A percentile compares a stretch with the other conserved stretches of the same genome.
These are phyloP conservation scores for Diplodia mutila DNA, from an alignment of 2,329 filamentous ascomycete species.

Conservation along the genomic window DNA sequence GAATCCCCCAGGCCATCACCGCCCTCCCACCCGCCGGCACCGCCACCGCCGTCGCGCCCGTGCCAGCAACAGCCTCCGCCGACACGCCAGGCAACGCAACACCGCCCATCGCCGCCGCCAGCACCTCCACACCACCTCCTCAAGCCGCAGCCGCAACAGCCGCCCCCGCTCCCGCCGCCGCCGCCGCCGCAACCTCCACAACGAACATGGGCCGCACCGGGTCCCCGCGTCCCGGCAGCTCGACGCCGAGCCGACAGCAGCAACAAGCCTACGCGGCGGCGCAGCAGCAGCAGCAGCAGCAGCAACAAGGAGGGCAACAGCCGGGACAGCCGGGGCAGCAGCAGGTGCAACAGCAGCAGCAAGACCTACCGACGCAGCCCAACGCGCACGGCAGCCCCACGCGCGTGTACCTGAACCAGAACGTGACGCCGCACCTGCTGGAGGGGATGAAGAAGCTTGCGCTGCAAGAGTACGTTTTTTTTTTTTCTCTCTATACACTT, in stretches of 20 bases:
- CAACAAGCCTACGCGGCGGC: neutral
- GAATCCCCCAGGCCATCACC: neutral
- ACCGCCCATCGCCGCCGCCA: conserved; percentile 28
- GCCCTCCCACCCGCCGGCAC: conserved; percentile 4
- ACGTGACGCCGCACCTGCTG: conserved; percentile 55
- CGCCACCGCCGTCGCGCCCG: neutral
- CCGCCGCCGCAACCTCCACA: conserved; percentile 16
- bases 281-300: neutral
- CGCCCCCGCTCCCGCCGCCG: conserved; percentile 7
- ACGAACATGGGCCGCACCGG: conserved; percentile 28
- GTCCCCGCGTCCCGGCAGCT: conserved; percentile 28
- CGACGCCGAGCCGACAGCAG: conserved; percentile 2
- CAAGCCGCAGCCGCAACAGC: conserved; percentile 14
- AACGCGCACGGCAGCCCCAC: conserved; percentile 54
- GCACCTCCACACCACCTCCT: conserved; percentile 26
- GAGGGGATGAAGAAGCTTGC: conserved; percentile 58
- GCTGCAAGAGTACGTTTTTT: conserved; percentile 44
- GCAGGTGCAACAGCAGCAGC: conserved; percentile 9
- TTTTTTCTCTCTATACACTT: neutral
- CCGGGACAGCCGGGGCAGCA: neutral
- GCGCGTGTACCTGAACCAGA: conserved; percentile 53
- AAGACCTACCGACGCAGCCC: conserved; percentile 36
- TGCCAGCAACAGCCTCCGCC: conserved; percentile 13
- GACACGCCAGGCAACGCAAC: conserved; percentile 19
- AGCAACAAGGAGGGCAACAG: neutral